Percentiles rank a stretch among this genome's conserved stretches.
Evolutionary conservation across 2,329 filamentous ascomycete species (phyloP).

Genomic region (Fusarium sp.): DNA sequence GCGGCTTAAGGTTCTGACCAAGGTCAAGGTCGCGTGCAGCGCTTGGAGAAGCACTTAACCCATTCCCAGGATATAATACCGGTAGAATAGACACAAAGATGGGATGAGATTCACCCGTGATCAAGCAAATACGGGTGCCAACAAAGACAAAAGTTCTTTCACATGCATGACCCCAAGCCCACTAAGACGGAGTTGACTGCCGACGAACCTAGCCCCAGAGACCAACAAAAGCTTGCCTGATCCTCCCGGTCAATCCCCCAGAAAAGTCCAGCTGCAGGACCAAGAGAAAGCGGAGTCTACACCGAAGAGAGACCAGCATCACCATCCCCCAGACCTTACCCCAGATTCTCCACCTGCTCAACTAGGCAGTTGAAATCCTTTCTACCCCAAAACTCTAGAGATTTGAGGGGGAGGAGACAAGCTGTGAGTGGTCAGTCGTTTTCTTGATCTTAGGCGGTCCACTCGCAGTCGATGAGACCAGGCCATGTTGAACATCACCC

Average conservation of each 20-base stretch:
- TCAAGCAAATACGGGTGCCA: background rate
- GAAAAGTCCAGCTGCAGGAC: background rate
- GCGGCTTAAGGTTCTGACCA: background rate
- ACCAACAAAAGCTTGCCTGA: background rate
- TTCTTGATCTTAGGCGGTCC: slow-evolving; percentile 37
- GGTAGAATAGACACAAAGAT: background rate
- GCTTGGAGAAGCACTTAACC: background rate
- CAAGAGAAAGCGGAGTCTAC: slow-evolving; percentile 13
- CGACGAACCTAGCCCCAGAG: background rate
- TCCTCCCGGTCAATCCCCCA: background rate
- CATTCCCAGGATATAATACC: background rate
- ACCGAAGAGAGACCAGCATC: background rate
- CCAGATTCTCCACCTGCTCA: slow-evolving; percentile 37
- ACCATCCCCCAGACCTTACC: slow-evolving; percentile 32
- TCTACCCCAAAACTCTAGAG: slow-evolving; percentile 20
- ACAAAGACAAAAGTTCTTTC: background rate
- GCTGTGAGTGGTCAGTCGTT: slow-evolving; percentile 27
- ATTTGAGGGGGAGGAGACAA: slow-evolving; percentile 16
- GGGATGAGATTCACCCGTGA: background rate
- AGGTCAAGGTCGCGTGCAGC: background rate
- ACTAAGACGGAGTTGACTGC: slow-evolving; percentile 5
- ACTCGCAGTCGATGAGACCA: slow-evolving; percentile 25
- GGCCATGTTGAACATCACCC: slow-evolving; percentile 9
- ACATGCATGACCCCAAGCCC: background rate
- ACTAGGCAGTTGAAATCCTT: slow-evolving; percentile 4